Base-by-base conservation (phyloP, 768 basidiomycete genomes). In the Psilocybe cubensis region DNA sequence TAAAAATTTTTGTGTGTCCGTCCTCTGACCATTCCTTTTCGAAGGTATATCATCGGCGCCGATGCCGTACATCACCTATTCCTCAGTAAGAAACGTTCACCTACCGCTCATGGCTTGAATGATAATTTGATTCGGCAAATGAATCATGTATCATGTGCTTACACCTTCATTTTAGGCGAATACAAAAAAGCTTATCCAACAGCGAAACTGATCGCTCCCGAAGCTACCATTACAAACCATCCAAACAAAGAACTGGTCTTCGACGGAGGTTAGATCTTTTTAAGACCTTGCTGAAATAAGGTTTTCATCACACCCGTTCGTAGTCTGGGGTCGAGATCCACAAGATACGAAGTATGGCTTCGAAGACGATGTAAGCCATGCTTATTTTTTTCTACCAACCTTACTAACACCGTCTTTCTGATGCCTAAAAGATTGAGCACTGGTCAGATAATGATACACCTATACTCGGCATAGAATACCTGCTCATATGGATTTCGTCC, bases 201-300 rank as follows among this genome's bases (percentile, higher is more conserved):
- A 17, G 90, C 89, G 0, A 88, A 88, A 63, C 68, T 92, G 2
- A 82, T 94, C 49, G 89, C 88, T 0, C 87, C 90, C 1, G 79
- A 77, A 52, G 87, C 73, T 18, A 82, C 78, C 3, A 60, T 80
- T 48, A 71, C 77, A 56, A 83, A 84, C 58, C 82, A 81, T 63
- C 74, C 69, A n/a, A 81, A 81, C 38, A 77, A 80, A 42, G 77
- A 76, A 2, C 65, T 89, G 24, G 72, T 73, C 11, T 84, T 88
- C 61, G 86, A 90, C 53, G 90, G 89, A 63, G 78, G 46, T 48
- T 4, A n/a, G n/a, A n/a, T n/a, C n/a, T n/a, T n/a, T 20, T 25
- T 48, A 11, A 25, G 17, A 0, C 17, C 23, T 25, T 27, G 3
- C 5, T 25, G 24, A 8, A 11, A 46, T 24, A 20, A n/a, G 9